Base-by-base conservation (phyloP, 164 flowering plant genomes). In the Vitis amurensis region DNA sequence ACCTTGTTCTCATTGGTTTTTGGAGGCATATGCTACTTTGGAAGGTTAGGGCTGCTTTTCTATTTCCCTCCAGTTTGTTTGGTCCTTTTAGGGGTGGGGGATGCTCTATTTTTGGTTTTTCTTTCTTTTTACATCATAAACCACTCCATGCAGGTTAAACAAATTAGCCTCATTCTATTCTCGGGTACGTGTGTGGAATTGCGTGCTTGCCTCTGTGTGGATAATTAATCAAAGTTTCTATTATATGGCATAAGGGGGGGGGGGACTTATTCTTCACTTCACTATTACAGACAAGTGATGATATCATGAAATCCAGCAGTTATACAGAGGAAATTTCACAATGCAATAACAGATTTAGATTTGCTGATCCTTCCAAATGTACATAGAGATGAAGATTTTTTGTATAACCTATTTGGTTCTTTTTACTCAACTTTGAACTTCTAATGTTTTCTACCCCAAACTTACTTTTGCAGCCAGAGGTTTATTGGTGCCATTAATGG, bases 401-500 rank as follows among this genome's bases (percentile, higher is more conserved):
- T 62, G n/a, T n/a, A 16, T 19, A n/a, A 37, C 13, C 9, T 23
- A 15, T 23, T 23, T 59, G 19, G 7, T 16, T 55, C 16, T 55
- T 16, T 55, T 55, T 37, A 37, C 44, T 37, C 4, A 37, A 37
- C 44, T 37, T 37, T 37, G 44, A 37, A 37, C 64, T 15, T 19
- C 15, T 59, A 5, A 44, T 12, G 47, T 29, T 57, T 7, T 23
- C 78, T 62, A 77, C 71, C 58, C 48, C 55, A 44, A 55, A 52
- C 31, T 55, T 50, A n/a, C 10, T 13, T 12, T 56, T 85, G 84
- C 61, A 92, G 98, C 84, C 97, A 92, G 81, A 86, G 93, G 63
- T 68, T 91, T 60, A 86, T 91, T 69, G 98, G 97, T 69, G 94
- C 97, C 2, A 77, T 86, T 17, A 94, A 91, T 76, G 97, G 98